Evolutionary conservation across 805 yeast species (phyloP).

Genomic region (Kazachstania bromeliacearum): DNA sequence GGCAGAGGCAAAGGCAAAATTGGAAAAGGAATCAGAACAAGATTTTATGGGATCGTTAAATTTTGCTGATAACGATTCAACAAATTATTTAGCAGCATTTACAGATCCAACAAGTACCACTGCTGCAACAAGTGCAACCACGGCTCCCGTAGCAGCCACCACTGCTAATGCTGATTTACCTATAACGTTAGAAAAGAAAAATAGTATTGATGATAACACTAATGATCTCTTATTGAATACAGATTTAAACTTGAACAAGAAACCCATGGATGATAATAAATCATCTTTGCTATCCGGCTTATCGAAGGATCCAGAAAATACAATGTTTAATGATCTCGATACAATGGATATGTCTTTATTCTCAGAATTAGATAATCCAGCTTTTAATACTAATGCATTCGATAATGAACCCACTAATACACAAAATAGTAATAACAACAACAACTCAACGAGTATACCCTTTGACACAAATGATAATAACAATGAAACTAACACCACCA

Average conservation of each 20-base stretch:
- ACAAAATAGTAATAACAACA: slow-evolving; percentile 2
- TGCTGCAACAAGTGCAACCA: too few relatives aligned
- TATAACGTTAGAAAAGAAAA: too few relatives aligned
- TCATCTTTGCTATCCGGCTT: neutral
- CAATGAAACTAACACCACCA: neutral
- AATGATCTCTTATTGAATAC: neutral
- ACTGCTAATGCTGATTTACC: too few relatives aligned
- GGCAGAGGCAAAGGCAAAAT: slow-evolving; percentile 6
- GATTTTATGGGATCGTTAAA: slow-evolving; percentile 1
- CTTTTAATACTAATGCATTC: slow-evolving; percentile 19
- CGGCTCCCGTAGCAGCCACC: too few relatives aligned
- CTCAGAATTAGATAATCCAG: slow-evolving; percentile 26
- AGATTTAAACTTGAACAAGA: neutral
- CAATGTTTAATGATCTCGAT: slow-evolving; percentile 17
- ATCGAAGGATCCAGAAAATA: neutral
- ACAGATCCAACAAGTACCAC: neutral
- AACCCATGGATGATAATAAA: neutral
- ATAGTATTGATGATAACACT: neutral
- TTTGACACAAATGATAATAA: neutral
- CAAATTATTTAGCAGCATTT: slow-evolving; percentile 1
- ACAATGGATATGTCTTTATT: slow-evolving; percentile 26
- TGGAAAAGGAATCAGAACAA: slow-evolving; percentile 7
- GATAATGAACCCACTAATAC: slow-evolving; percentile 7
- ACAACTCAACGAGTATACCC: neutral
- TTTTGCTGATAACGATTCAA: neutral